A percentile compares a stretch with the other conserved stretches of the same genome.
These are phyloP conservation scores for Sequoiadendron giganteum DNA, from an alignment of 75 land plant species.

Conservation along the genomic window DNA sequence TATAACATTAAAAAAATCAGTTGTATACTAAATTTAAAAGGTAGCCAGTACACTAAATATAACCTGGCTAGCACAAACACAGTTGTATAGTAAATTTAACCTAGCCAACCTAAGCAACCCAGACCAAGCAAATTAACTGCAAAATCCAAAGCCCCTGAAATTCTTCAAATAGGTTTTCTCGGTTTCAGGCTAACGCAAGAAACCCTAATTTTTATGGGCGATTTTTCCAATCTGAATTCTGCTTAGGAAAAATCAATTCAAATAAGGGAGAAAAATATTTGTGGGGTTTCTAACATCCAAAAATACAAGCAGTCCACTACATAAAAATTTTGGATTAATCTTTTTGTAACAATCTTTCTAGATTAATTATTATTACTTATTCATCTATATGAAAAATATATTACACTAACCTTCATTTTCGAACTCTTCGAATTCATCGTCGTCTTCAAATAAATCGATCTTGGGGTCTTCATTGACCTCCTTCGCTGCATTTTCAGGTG, in stretches of 20 bases:
- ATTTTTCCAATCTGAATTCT: not conserved
- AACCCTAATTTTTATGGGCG: not conserved
- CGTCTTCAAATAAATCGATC: conserved; percentile 64
- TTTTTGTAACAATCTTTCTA: not conserved
- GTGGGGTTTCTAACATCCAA: not conserved
- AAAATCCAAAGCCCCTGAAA: not conserved
- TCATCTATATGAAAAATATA: not conserved
- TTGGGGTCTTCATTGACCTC: conserved; percentile 43
- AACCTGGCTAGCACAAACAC: not conserved
- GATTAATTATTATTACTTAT: not conserved
- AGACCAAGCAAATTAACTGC: not conserved
- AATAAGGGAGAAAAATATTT: not conserved
- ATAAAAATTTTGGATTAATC: not conserved
- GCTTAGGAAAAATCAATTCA: not conserved
- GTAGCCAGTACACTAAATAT: too few relatives aligned
- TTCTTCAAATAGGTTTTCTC: not conserved
- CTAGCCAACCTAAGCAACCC: not conserved
- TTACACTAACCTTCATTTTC: conserved; percentile 43
- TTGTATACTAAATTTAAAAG: too few relatives aligned
- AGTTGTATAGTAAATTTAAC: not conserved
- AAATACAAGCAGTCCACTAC: not conserved
- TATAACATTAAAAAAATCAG: too few relatives aligned
- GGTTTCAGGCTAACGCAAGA: not conserved
- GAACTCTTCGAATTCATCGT: conserved; percentile 67
- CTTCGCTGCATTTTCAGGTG: conserved; percentile 24